Percentiles rank a stretch among this genome's conserved stretches.
phyloP scores from a whole-genome alignment of 176 grass and related monocot species.

The Otatea glauca region DNA sequence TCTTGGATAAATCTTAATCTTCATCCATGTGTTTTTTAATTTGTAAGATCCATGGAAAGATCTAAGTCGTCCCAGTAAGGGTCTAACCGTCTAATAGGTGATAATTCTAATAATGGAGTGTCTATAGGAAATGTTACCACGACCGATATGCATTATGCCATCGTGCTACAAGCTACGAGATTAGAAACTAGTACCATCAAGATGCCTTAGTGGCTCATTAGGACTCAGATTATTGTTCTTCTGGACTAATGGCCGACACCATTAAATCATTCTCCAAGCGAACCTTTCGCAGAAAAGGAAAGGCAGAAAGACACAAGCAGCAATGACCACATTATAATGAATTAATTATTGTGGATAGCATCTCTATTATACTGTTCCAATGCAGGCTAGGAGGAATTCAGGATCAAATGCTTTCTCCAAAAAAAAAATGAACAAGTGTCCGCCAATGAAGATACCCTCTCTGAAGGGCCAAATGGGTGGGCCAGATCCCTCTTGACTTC shows the following conservation, averaged over 20 bases:
- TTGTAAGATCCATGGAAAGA: too few species aligned
- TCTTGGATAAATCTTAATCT: too few species aligned
- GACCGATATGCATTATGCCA: neutral
- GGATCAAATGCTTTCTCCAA: constrained; percentile 40
- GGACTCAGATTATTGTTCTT: neutral
- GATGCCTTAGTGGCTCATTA: neutral
- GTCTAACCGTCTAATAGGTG: too few species aligned
- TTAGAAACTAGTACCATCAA: neutral
- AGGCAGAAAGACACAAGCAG: neutral
- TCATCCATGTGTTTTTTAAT: too few species aligned
- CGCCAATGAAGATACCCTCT: constrained; percentile 47
- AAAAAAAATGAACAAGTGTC: constrained; percentile 24
- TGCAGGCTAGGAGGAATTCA: constrained; percentile 23
- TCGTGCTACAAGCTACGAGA: neutral
- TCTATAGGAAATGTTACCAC: neutral
- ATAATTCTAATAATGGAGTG: neutral
- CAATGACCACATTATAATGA: neutral
- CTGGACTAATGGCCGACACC: constrained; percentile 50
- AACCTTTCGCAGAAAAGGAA: constrained; percentile 45
- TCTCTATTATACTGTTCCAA: constrained; percentile 19
- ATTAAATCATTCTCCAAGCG: constrained; percentile 35
- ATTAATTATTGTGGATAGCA: constrained; percentile 46
- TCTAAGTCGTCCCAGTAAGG: too few species aligned
- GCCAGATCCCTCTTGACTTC: constrained; percentile 30
- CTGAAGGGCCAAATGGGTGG: constrained; percentile 19